phyloP scores from a whole-genome alignment of 345 rosid genomes.

The Citrus inodora region DNA sequence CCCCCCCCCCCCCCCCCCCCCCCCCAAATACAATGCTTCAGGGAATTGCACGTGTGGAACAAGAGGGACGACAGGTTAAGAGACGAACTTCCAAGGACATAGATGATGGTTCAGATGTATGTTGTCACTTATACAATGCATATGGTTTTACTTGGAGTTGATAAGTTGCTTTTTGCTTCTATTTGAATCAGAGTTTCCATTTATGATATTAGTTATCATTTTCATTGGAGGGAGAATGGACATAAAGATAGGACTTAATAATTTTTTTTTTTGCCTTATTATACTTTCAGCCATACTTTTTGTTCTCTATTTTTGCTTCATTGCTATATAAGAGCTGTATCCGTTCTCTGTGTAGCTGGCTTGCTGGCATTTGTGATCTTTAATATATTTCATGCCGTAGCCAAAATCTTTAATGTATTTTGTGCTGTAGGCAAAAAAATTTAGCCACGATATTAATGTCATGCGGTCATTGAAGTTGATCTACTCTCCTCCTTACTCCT shows the following conservation, averaged over 20 bases:
- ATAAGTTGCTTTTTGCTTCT: not conserved
- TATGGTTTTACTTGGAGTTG: not conserved
- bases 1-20: not conserved
- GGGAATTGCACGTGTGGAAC: conserved; percentile 43
- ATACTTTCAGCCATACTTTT: not conserved
- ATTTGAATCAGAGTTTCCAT: not conserved
- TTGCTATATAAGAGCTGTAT: not conserved
- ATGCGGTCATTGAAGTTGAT: not conserved
- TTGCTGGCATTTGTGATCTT: not conserved
- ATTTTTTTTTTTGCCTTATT: not conserved
- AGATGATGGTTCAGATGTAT: conserved; percentile 84
- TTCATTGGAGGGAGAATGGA: not conserved
- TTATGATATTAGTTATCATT: not conserved
- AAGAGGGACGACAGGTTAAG: conserved; percentile 53
- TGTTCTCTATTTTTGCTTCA: conserved; percentile 4
- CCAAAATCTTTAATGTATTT: not conserved
- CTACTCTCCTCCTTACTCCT: not conserved
- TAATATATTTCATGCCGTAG: not conserved
- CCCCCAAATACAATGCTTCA: conserved; percentile 31
- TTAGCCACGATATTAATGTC: not conserved
- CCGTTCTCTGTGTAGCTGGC: not conserved
- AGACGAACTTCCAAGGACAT: conserved; percentile 50
- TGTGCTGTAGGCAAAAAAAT: not conserved
- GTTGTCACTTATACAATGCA: conserved; percentile 3
- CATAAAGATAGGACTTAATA: not conserved